phyloP scores from a whole-genome alignment of 2,329 filamentous ascomycete genomes.

The Hypoxylon sp. region DNA sequence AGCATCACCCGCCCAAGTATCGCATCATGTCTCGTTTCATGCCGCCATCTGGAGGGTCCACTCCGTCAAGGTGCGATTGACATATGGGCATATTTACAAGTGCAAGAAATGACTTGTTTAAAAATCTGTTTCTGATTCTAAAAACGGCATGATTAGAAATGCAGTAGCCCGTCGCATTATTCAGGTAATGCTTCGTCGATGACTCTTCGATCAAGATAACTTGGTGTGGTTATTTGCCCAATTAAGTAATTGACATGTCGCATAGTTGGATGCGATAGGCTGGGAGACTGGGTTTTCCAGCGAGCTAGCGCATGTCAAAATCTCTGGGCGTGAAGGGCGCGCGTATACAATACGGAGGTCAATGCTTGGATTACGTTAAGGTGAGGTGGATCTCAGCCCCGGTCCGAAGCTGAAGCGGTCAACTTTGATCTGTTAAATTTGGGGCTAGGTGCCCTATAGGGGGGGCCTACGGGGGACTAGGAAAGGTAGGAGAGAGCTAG shows the following conservation, averaged over 20 bases:
- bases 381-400: slow-evolving; percentile 20
- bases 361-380: slow-evolving; percentile 7
- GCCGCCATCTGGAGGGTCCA: background rate
- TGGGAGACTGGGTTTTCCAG: slow-evolving; percentile 15
- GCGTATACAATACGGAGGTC: background rate
- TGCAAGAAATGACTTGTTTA: background rate
- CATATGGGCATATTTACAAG: background rate
- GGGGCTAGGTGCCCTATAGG: slow-evolving; percentile 1
- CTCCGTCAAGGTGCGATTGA: slow-evolving; percentile 4
- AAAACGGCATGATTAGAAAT: slow-evolving; percentile 4
- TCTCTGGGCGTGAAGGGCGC: slow-evolving; percentile 31
- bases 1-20: slow-evolving; percentile 31
- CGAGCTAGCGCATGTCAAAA: slow-evolving; percentile 38
- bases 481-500: background rate
- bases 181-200: slow-evolving; percentile 22
- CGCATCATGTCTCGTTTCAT: slow-evolving; percentile 30
- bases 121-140: slow-evolving; percentile 6
- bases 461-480: background rate
- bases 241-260: slow-evolving; percentile 33
- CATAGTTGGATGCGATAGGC: slow-evolving; percentile 34
- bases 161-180: background rate
- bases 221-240: slow-evolving; percentile 23
- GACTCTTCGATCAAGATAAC: slow-evolving; percentile 40
- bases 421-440: slow-evolving; percentile 16
- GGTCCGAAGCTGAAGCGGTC: slow-evolving; percentile 27